Evolutionary conservation across 805 yeast genomes (phyloP), one percentile per base, ranked within the genome.

Genomic region (Kazachstania psychrophila): DNA sequence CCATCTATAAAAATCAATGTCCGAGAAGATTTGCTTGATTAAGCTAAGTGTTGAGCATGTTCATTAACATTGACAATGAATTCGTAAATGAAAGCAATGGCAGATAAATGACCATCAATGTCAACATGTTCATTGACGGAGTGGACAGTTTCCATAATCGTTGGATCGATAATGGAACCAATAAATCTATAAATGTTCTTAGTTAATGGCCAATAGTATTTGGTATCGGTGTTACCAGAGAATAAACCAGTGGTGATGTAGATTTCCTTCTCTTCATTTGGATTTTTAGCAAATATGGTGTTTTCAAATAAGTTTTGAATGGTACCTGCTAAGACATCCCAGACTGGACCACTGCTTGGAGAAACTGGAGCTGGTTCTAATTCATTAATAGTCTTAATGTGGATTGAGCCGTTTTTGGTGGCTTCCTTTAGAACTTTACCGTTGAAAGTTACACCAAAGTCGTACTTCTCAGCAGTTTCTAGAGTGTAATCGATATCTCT

Each of bases 221-320:
- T 66, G 10, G 82, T 75, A 53, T 77, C 83, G 3, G 83, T 77
- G 52, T 77, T 76, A 6, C 74, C 81, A 6, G 78, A 62, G 61
- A 70, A 66, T 17, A 74, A 51, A 13, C 65, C 63, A 13, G 81
- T 78, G 0, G 77, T 56, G 13, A 67, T 59, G 29, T 54, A 54
- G 17, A 60, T 30, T 15, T 51, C 48, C 7, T 51, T 43, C 5
- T 39, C 33, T 2, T 26, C 32, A 17, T 42, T 47, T 33, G 27
- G 18, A 11, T 37, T 39, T 11, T 37, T 62, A 44, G 28, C 20
- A 31, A 64, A 62, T 5, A 65, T 64, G 31, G 71, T 57, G 40
- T 73, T 76, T 49, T 72, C 75, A 45, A 66, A 73, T 11, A 73
- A 66, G 46, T 74, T 70, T 51, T 77, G 70, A 30, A 72, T 62